Conservation (phyloP, 2,329 filamentous ascomycete genomes). For the Sporothrix variecibatus region DNA sequence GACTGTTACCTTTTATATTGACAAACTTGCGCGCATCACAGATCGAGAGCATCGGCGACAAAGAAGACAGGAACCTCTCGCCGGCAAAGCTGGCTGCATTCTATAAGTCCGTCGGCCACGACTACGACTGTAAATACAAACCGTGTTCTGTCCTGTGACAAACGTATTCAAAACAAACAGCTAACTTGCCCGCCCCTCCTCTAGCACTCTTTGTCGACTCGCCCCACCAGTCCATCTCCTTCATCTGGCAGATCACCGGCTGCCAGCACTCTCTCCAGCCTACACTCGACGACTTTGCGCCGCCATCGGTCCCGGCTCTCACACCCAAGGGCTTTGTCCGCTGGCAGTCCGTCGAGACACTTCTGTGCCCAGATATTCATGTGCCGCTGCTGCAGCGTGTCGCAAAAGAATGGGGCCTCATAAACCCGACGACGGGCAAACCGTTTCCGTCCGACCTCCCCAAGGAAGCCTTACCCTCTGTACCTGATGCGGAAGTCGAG, state of each 20-base stretch:
- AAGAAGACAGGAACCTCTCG: slow-evolving; percentile 54
- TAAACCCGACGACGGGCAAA: slow-evolving; percentile 71
- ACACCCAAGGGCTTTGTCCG: slow-evolving; percentile 83
- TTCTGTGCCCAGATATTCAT: slow-evolving; percentile 86
- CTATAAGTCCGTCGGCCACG: slow-evolving; percentile 72
- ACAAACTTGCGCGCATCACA: slow-evolving; percentile 38
- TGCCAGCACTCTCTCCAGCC: slow-evolving; percentile 88
- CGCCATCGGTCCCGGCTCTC: slow-evolving; percentile 78
- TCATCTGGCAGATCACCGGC: slow-evolving; percentile 88
- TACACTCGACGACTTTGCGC: slow-evolving; percentile 68
- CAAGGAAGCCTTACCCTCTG: slow-evolving; percentile 65
- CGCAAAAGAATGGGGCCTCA: slow-evolving; percentile 74
- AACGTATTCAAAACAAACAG: neutral
- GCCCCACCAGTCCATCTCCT: slow-evolving; percentile 74
- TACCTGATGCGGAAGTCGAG: slow-evolving; percentile 77
- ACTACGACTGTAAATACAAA: slow-evolving; percentile 64
- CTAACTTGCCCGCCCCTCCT: neutral
- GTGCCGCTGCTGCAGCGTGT: slow-evolving; percentile 80
- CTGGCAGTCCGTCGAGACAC: slow-evolving; percentile 90
- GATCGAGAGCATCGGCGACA: slow-evolving; percentile 62
- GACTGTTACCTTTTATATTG: neutral
- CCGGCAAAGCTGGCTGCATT: slow-evolving; percentile 74
- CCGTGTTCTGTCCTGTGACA: neutral
- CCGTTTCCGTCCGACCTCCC: slow-evolving; percentile 64
- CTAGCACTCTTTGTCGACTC: slow-evolving; percentile 75